Conservation (phyloP, 208 protist species). For the Leptomonas seymouri region DNA sequence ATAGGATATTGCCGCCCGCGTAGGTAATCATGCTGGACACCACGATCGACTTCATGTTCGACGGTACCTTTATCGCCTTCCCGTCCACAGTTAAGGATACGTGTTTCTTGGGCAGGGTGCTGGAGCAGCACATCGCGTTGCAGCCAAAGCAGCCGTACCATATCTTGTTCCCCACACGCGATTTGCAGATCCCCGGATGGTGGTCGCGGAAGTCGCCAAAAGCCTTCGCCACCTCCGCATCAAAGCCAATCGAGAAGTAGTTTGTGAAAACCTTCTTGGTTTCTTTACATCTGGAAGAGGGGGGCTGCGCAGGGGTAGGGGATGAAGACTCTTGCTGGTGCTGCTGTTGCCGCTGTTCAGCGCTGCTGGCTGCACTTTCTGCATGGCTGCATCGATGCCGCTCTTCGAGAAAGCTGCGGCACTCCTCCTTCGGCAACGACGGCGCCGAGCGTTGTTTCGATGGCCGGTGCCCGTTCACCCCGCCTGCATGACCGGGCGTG, state of each 20-base stretch:
- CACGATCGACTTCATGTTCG: conserved; percentile 41
- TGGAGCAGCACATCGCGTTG: conserved; percentile 39
- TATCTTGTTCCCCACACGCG: conserved; percentile 56
- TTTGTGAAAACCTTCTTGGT: conserved; percentile 50
- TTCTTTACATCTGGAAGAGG: neutral
- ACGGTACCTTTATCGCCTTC: conserved; percentile 32
- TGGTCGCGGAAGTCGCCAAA: conserved; percentile 59
- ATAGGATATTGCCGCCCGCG: conserved; percentile 55
- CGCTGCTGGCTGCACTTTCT: neutral
- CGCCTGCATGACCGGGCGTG: neutral
- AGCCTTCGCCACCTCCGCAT: conserved; percentile 46
- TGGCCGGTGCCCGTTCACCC: neutral
- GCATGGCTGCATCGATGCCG: conserved; percentile 2
- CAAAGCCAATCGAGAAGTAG: conserved; percentile 77
- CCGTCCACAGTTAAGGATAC: conserved; percentile 41
- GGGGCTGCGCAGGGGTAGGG: neutral
- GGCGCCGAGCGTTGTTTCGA: neutral
- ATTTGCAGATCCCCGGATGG: conserved; percentile 40
- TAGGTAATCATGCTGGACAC: conserved; percentile 64
- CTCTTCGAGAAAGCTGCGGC: neutral
- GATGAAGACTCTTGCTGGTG: neutral
- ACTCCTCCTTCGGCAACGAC: neutral
- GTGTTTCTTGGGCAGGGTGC: conserved; percentile 34
- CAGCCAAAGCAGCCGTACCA: conserved; percentile 67
- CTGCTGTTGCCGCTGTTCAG: neutral